Evolutionary conservation across 495 filamentous ascomycete species (phyloP).

Genomic region (Hypoxylon fragiforme): DNA sequence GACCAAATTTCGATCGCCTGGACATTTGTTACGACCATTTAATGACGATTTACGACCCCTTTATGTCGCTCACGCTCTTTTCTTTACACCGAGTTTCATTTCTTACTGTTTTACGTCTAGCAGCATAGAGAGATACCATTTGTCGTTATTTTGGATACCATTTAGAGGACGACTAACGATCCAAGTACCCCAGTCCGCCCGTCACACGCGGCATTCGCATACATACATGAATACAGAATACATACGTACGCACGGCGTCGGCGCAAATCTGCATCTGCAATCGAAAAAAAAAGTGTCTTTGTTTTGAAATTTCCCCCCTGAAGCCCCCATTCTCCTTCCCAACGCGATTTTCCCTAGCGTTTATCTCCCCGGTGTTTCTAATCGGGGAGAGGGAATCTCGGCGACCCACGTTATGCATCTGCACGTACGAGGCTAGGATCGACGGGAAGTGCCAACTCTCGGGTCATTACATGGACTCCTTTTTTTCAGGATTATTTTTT

Average conservation of each 20-base stretch:
- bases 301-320: constrained; percentile 21
- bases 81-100: not conserved
- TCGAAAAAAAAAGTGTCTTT: constrained; percentile 28
- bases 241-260: constrained; percentile 25
- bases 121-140: constrained; percentile 38
- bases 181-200: constrained; percentile 11
- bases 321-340: no score
- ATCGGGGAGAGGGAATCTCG: constrained; percentile 11
- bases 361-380: constrained; percentile 1
- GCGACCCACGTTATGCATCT: constrained; percentile 35
- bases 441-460: constrained; percentile 18
- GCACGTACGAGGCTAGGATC: constrained; percentile 26
- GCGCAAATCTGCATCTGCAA: no score
- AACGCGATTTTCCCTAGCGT: constrained; percentile 25
- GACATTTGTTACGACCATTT: constrained; percentile 20
- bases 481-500: no score
- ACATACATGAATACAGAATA: no score
- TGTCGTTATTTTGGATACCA: constrained; percentile 33
- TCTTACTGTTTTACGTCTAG: constrained; percentile 17
- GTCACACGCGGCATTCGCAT: constrained; percentile 22
- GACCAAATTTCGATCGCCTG: constrained; percentile 5
- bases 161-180: constrained; percentile 27
- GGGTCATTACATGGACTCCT: constrained; percentile 19
- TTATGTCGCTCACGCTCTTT: constrained; percentile 29
- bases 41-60: constrained; percentile 29